Percentiles rank a stretch among this genome's conserved stretches.
phyloP scores from a whole-genome alignment of 768 basidiomycete genomes.

The Tylopilus subfusipes region DNA sequence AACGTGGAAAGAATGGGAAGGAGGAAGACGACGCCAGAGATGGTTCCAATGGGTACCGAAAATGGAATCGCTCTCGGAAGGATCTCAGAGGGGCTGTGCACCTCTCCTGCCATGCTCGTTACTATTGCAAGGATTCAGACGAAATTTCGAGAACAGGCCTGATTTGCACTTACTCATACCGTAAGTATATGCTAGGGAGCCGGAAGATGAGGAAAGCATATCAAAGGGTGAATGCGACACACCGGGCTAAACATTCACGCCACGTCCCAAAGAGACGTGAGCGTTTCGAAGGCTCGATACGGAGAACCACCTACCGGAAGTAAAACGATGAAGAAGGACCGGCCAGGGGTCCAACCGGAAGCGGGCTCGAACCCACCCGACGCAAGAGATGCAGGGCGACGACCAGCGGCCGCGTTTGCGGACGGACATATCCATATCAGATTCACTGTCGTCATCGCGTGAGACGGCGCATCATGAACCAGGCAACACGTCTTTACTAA shows the following conservation, averaged over 20 bases:
- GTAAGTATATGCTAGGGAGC: slow-evolving; percentile 49
- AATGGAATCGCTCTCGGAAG: slow-evolving; percentile 54
- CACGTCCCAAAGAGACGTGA: not conserved
- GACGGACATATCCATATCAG: slow-evolving; percentile 54
- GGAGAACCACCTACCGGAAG: slow-evolving; percentile 42
- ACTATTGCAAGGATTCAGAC: slow-evolving; percentile 33
- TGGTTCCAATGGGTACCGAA: slow-evolving; percentile 50
- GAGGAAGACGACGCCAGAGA: slow-evolving; percentile 52
- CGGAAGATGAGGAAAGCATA: not conserved
- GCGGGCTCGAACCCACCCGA: slow-evolving; percentile 58
- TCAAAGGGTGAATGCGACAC: not conserved
- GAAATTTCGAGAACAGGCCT: not conserved
- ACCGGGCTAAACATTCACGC: slow-evolving; percentile 27
- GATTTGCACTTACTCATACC: slow-evolving; percentile 50
- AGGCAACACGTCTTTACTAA: slow-evolving; percentile 33
- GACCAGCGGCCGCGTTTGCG: slow-evolving; percentile 52
- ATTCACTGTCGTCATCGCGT: slow-evolving; percentile 41
- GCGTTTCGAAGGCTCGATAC: not conserved
- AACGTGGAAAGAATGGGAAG: slow-evolving; percentile 65
- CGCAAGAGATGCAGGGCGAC: slow-evolving; percentile 52
- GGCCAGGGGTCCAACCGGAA: slow-evolving; percentile 67
- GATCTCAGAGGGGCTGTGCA: slow-evolving; percentile 51
- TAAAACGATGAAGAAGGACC: slow-evolving; percentile 66
- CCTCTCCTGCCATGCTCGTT: slow-evolving; percentile 67
- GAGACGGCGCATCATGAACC: not conserved